Evolutionary conservation across 2,329 filamentous ascomycete species (phyloP).

Genomic region (Paradendryphiella salina): DNA sequence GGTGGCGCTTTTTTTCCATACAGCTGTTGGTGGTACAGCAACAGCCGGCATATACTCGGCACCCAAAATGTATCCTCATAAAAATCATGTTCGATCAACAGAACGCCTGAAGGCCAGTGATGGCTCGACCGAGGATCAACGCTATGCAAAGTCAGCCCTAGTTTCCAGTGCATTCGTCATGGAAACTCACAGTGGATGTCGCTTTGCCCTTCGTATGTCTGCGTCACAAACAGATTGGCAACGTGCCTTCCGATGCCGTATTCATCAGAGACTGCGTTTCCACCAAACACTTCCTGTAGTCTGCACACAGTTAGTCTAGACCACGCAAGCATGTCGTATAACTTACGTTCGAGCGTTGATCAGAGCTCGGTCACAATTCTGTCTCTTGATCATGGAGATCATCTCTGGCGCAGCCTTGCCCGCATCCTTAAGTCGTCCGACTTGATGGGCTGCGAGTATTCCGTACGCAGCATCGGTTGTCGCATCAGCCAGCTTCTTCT

Average conservation of each 20-base stretch:
- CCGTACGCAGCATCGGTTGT: slow-evolving; percentile 89
- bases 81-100: slow-evolving; percentile 52
- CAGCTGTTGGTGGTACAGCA: slow-evolving; percentile 13
- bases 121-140: slow-evolving; percentile 56
- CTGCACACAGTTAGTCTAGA: slow-evolving; percentile 44
- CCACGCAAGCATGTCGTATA: background rate
- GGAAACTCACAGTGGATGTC: slow-evolving; percentile 84
- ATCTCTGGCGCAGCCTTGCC: slow-evolving; percentile 89
- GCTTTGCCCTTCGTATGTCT: slow-evolving; percentile 97
- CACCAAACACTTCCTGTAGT: slow-evolving; percentile 94
- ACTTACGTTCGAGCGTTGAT: slow-evolving; percentile 69
- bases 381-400: slow-evolving; percentile 95
- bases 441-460: slow-evolving; percentile 85
- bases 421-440: slow-evolving; percentile 89
- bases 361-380: slow-evolving; percentile 93
- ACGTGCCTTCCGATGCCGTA: slow-evolving; percentile 95
- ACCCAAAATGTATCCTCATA: background rate
- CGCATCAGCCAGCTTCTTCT: slow-evolving; percentile 97
- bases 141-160: slow-evolving; percentile 46
- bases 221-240: slow-evolving; percentile 92
- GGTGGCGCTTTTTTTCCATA: background rate
- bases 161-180: background rate
- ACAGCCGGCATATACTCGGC: background rate
- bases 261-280: slow-evolving; percentile 97
- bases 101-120: slow-evolving; percentile 76